Evolutionary conservation across 1,139 yeast species (phyloP).

Genomic region (Candida sanyaensis): DNA sequence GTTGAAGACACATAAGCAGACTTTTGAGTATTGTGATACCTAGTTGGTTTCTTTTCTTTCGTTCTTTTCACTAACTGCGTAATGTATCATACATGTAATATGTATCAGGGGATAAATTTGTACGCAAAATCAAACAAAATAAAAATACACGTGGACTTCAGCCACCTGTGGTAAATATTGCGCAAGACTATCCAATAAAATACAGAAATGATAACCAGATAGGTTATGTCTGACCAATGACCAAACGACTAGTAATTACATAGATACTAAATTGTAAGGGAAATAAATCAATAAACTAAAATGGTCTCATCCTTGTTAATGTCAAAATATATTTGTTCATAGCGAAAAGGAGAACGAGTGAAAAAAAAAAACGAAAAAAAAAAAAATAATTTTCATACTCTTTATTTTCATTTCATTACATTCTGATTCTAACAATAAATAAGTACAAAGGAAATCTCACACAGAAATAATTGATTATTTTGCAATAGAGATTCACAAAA

Average conservation of each 20-base stretch:
- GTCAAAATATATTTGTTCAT: too few relatives aligned
- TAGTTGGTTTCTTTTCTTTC: neutral
- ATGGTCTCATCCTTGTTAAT: too few relatives aligned
- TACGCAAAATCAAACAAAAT: neutral
- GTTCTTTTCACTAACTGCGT: neutral
- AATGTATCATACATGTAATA: neutral
- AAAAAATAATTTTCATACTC: neutral
- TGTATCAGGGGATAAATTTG: neutral
- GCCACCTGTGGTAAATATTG: too few relatives aligned
- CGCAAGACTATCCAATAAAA: too few relatives aligned
- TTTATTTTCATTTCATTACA: too few relatives aligned
- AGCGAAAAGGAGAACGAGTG: neutral
- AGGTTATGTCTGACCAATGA: too few relatives aligned
- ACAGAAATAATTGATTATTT: neutral
- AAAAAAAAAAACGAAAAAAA: neutral
- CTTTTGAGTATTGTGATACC: neutral
- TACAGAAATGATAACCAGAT: too few relatives aligned
- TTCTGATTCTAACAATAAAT: neutral
- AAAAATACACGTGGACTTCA: neutral
- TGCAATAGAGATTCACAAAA: neutral
- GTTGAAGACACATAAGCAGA: too few relatives aligned
- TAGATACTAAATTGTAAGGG: too few relatives aligned
- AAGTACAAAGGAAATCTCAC: neutral
- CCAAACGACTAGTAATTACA: too few relatives aligned
- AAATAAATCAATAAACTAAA: too few relatives aligned